Conservation (phyloP, 2,329 filamentous ascomycete genomes). For the Sarocladium kiliense region DNA sequence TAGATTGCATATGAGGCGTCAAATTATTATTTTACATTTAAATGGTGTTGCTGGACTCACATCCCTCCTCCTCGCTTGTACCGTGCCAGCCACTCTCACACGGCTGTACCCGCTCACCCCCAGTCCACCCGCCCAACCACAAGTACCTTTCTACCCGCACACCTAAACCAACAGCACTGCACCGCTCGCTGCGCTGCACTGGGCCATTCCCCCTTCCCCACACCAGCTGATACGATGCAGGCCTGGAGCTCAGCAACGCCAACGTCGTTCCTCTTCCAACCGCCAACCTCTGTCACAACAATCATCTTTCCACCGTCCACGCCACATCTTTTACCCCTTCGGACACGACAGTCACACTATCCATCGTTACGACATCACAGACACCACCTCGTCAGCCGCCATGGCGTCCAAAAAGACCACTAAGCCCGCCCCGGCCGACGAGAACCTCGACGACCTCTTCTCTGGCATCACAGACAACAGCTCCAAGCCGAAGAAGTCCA, state of each 20-base stretch:
- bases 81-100: neutral
- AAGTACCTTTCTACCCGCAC: neutral
- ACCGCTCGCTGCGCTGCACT: too few species aligned
- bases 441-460: constrained; percentile 62
- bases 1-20: neutral
- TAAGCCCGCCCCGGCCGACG: constrained; percentile 51
- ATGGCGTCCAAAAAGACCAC: constrained; percentile 56
- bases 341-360: neutral
- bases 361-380: constrained; percentile 6
- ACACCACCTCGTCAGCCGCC: constrained; percentile 15
- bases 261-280: constrained; percentile 9
- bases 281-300: constrained; percentile 7
- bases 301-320: neutral
- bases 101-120: constrained; percentile 7
- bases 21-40: neutral
- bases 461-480: constrained; percentile 56
- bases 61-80: neutral
- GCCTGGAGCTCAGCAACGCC: neutral
- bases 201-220: constrained; percentile 9
- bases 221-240: constrained; percentile 10
- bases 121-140: neutral
- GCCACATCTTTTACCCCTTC: constrained; percentile 1
- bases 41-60: neutral
- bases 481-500: constrained; percentile 45
- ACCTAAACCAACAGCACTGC: neutral